These are phyloP conservation scores for Polygonum aviculare DNA, from an alignment of 148 eudicot genomes.

Conservation along the genomic window DNA sequence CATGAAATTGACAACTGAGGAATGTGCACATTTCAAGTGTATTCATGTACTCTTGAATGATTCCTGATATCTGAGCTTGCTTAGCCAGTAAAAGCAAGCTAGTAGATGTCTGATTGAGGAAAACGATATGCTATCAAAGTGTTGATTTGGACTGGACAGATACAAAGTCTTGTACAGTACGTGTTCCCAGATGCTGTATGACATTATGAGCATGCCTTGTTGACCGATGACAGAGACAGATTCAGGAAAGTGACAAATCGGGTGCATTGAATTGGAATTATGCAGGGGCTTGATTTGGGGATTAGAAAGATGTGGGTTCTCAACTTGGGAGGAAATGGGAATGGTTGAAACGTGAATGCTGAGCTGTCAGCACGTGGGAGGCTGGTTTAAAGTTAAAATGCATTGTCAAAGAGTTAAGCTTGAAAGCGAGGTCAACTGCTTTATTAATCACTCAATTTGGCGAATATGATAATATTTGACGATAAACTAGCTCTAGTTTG, in stretches of 20 bases:
- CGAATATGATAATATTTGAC: neutral
- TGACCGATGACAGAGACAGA: neutral
- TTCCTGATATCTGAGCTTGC: neutral
- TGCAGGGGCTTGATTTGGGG: neutral
- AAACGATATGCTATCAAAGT: neutral
- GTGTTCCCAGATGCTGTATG: neutral
- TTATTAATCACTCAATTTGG: neutral
- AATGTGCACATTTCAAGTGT: no score
- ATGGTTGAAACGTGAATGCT: neutral
- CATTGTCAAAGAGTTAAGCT: neutral
- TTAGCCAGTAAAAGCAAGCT: neutral
- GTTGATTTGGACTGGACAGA: neutral
- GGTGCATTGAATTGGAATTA: constrained; percentile 1
- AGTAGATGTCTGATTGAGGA: neutral
- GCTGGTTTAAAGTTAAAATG: neutral
- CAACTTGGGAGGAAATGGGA: neutral
- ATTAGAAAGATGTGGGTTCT: neutral
- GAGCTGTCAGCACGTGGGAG: constrained; percentile 7
- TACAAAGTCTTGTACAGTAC: neutral
- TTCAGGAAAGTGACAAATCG: neutral
- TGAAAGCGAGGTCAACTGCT: neutral
- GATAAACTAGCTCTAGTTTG: neutral
- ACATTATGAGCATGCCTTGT: neutral
- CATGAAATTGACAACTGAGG: neutral
- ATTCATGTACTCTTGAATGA: neutral